phyloP scores from a whole-genome alignment of 2,329 filamentous ascomycete species.

The Sporothrix inflata region DNA sequence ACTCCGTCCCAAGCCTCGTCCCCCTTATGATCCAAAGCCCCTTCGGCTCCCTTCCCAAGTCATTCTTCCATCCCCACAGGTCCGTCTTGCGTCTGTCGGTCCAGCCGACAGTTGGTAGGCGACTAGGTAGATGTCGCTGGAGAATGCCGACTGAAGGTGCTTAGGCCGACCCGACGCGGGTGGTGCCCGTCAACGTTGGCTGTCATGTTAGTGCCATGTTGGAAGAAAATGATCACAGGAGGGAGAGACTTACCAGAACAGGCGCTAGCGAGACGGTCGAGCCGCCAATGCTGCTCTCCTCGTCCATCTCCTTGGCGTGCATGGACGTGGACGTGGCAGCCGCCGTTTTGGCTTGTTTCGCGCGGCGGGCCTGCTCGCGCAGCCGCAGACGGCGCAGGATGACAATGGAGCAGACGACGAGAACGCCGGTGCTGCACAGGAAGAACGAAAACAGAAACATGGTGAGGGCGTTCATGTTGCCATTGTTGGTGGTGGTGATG shows the following conservation, averaged over 20 bases:
- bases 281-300: constrained; percentile 10
- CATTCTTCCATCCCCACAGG: neutral
- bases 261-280: neutral
- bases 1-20: no score
- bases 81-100: neutral
- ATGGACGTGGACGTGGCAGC: neutral
- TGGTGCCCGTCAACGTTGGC: constrained; percentile 2
- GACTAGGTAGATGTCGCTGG: no score
- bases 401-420: constrained; percentile 26
- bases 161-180: neutral
- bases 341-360: neutral
- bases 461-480: constrained; percentile 29
- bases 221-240: no score
- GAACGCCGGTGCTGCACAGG: constrained; percentile 27
- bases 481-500: constrained; percentile 16
- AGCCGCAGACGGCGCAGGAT: constrained; percentile 30
- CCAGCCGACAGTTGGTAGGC: neutral
- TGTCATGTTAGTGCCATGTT: neutral
- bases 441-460: constrained; percentile 34
- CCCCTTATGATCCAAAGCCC: no score
- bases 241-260: neutral
- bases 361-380: constrained; percentile 16
- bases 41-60: no score
- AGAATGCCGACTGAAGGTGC: neutral
- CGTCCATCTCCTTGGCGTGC: constrained; percentile 7